A percentile compares a stretch with the other conserved stretches of the same genome.
Evolutionary conservation across 306 rosid genomes (phyloP).

Genomic region (Cucurbita moschata): DNA sequence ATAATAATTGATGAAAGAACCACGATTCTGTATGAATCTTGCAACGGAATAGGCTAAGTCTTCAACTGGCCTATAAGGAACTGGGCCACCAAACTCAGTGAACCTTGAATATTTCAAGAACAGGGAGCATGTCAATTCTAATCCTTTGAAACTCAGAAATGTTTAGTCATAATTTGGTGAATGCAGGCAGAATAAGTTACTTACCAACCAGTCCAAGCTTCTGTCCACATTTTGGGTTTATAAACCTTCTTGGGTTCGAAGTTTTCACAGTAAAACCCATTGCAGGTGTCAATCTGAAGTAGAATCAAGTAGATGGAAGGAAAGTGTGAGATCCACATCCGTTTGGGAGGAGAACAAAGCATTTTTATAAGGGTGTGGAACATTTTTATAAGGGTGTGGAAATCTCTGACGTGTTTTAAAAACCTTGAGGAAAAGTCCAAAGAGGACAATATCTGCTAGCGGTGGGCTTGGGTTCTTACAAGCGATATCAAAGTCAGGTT

Average conservation of each 20-base stretch:
- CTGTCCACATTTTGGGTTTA: conserved; percentile 95
- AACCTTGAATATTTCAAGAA: conserved; percentile 26
- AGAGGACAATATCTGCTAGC: too few relatives aligned
- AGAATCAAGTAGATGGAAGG: background rate
- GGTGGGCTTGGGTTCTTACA: too few relatives aligned
- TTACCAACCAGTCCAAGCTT: conserved; percentile 88
- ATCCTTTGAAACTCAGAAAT: background rate
- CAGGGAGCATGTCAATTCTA: background rate
- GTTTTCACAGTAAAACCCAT: conserved; percentile 77
- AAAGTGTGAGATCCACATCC: too few relatives aligned
- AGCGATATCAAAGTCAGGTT: too few relatives aligned
- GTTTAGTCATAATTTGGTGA: background rate
- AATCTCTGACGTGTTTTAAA: too few relatives aligned
- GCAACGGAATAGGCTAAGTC: conserved; percentile 76
- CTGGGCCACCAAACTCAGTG: conserved; percentile 78
- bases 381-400: too few relatives aligned
- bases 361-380: too few relatives aligned
- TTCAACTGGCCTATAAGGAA: conserved; percentile 68
- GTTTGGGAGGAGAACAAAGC: too few relatives aligned
- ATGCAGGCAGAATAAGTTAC: background rate
- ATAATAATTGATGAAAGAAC: conserved; percentile 72
- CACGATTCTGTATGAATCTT: conserved; percentile 70
- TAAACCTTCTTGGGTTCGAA: conserved; percentile 49
- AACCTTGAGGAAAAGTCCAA: too few relatives aligned
- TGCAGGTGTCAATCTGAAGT: conserved; percentile 70